phyloP scores from a whole-genome alignment of 257 asterid genomes.

The Orobanche coerulescens region DNA sequence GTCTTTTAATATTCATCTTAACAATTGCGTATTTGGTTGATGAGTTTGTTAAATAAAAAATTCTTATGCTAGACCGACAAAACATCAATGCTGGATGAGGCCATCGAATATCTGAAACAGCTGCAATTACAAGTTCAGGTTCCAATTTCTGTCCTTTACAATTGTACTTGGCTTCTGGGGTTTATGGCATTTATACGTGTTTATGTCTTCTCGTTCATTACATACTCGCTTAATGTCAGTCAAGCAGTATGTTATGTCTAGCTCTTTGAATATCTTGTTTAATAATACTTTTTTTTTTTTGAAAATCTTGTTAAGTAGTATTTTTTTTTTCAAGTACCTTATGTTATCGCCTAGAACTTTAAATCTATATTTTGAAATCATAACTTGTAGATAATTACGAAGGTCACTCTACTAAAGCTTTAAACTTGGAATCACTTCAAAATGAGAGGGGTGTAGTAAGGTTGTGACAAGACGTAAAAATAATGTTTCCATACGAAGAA shows the following conservation, averaged over 20 bases:
- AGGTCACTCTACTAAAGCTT: too few relatives aligned
- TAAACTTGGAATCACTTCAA: too few relatives aligned
- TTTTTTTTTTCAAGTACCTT: too few relatives aligned
- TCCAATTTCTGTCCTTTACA: constrained; percentile 19
- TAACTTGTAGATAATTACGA: too few relatives aligned
- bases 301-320: not conserved
- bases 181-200: not conserved
- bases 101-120: constrained; percentile 93
- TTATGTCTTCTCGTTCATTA: not conserved
- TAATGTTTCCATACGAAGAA: too few relatives aligned
- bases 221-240: not conserved
- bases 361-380: not conserved
- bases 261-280: not conserved
- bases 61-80: constrained; percentile 66
- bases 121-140: constrained; percentile 99
- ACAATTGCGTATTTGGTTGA: not conserved
- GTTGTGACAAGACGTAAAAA: too few relatives aligned
- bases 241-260: not conserved
- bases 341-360: not conserved
- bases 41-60: not conserved
- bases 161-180: not conserved
- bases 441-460: too few relatives aligned
- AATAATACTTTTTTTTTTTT: not conserved
- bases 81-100: constrained; percentile 98
- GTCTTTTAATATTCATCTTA: not conserved